Conservation (phyloP, 164 flowering plant species). For the Houttuynia cordata region DNA sequence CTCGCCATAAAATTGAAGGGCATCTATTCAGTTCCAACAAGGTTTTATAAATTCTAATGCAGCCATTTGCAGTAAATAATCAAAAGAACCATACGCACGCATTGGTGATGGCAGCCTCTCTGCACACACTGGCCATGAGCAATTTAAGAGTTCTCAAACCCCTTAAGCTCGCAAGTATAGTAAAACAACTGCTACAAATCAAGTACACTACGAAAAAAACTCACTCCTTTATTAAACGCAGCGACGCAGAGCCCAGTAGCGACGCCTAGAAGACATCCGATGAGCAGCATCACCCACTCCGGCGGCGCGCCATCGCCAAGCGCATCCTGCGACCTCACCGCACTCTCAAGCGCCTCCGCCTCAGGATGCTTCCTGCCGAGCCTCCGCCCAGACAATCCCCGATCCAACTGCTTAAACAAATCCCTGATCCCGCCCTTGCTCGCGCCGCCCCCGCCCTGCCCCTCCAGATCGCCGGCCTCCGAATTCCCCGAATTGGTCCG, state of each 20-base stretch:
- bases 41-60: no score
- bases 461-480: constrained; percentile 31
- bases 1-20: no score
- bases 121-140: no score
- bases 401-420: constrained; percentile 35
- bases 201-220: constrained; percentile 4
- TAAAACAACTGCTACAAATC: background rate
- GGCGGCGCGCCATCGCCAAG: constrained; percentile 80
- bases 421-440: constrained; percentile 20
- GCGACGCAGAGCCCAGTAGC: constrained; percentile 93
- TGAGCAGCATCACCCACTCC: constrained; percentile 88
- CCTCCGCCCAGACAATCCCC: constrained; percentile 22
- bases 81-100: no score
- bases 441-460: constrained; percentile 11
- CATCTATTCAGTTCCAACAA: no score
- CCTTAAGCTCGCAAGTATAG: no score
- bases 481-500: constrained; percentile 20
- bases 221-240: constrained; percentile 74
- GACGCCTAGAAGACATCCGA: constrained; percentile 93
- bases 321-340: constrained; percentile 19
- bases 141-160: no score
- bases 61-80: no score
- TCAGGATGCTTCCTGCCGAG: constrained; percentile 9
- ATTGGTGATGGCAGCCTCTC: no score
- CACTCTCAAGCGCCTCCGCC: background rate